A percentile compares a stretch with the other conserved stretches of the same genome.
Evolutionary conservation across 2,329 filamentous ascomycete genomes (phyloP).

Genomic region (Stachybotrys elegans): DNA sequence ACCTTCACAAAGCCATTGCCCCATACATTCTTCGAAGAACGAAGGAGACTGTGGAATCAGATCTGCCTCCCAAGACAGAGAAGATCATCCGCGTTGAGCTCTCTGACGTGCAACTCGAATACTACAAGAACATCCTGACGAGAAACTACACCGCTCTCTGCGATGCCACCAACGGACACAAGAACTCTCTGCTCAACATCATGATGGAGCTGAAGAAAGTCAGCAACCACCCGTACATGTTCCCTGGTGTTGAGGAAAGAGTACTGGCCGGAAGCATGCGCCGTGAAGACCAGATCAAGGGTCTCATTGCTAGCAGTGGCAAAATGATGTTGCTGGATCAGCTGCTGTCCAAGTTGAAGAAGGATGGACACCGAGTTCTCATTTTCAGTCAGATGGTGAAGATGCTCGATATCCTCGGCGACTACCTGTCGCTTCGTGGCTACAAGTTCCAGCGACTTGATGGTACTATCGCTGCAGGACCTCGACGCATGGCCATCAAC

Average conservation of each 20-base stretch:
- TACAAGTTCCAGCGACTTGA: constrained; percentile 94
- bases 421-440: constrained; percentile 89
- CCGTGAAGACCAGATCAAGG: constrained; percentile 86
- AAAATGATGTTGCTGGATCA: constrained; percentile 99
- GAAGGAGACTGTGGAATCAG: constrained; percentile 95
- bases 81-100: constrained; percentile 98
- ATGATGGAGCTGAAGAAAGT: constrained; percentile 99
- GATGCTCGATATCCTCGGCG: constrained; percentile 93
- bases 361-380: constrained; percentile 88
- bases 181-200: constrained; percentile 92
- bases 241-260: constrained; percentile 86
- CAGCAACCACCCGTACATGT: constrained; percentile 98
- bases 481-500: constrained; percentile 90
- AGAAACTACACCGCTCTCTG: constrained; percentile 94
- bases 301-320: constrained; percentile 91
- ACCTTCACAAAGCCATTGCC: constrained; percentile 80
- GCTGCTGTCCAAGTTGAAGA: constrained; percentile 87
- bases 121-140: constrained; percentile 98
- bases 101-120: constrained; percentile 92
- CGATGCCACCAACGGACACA: constrained; percentile 83
- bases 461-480: constrained; percentile 84
- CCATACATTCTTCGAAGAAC: constrained; percentile 94
- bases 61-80: constrained; percentile 93
- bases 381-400: constrained; percentile 99
- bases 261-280: constrained; percentile 75